Base-by-base conservation (phyloP, 352 stramenopile genomes). In the Globisporangium viniferum region DNA sequence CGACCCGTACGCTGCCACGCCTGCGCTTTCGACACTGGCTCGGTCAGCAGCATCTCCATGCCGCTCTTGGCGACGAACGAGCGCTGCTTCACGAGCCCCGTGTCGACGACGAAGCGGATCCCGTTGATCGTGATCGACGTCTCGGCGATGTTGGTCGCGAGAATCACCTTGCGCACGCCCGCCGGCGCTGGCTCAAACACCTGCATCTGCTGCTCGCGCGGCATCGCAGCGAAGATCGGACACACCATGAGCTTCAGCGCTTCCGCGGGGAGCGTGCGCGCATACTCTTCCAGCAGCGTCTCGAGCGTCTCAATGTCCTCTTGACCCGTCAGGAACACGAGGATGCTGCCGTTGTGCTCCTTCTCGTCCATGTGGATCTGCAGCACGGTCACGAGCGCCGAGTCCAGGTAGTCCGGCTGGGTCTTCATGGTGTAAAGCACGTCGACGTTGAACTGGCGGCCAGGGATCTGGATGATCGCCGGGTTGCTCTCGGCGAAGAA, bases 51-150 rank as follows among this genome's bases (percentile, higher is more conserved):
- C 73, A 93, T 89, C 70, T 98, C 91, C 79, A 97, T 96, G 31
- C 88, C 90, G 51, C 83, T 95, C 61, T 84, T 82, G 0, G 91
- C 84, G n/a, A 94, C 85, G 59, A 94, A 96, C 41, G 87, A 95
- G 20, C 87, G 86, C 72, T 97, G 85, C 75, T 96, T 97, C 7
- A 92, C 84, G 8, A 97, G 83, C 0, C 89, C 88, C n/a, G 86
- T 94, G 64, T 95, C 88, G 27, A 97, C 79, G 15, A 97, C 88
- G 54, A 82, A 96, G 20, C 85, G 83, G 27, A 99, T 95, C 64
- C 98, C 98, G 33, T 98, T 98, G 73, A 99, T 99, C 8, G 98
- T 99, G 67, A 99, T 98, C 27, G 94, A 99, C 49, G 96, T 99
- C 76, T 98, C 94, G 44, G 95, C 94, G 75, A 98, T 98, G 79